phyloP scores from a whole-genome alignment of 305 asterid species.

The Rubia occidens region DNA sequence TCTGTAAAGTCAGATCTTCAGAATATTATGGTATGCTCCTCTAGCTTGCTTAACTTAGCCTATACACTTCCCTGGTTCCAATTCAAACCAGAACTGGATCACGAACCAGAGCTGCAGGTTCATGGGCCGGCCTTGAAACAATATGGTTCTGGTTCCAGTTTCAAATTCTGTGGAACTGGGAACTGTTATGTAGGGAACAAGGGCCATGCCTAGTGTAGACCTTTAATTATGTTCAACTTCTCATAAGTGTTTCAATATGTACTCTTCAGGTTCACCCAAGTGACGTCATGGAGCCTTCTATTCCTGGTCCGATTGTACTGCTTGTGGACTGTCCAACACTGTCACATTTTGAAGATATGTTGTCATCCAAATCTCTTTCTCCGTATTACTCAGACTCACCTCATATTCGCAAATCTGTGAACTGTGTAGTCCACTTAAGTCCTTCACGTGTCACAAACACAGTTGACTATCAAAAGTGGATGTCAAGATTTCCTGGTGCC shows the following conservation, averaged over 20 bases:
- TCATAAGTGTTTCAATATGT: slow-evolving; percentile 11
- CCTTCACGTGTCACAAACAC: slow-evolving; percentile 46
- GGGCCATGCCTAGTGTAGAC: not conserved
- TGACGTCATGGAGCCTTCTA: slow-evolving; percentile 76
- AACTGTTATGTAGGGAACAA: too few relatives aligned
- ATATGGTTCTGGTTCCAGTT: too few relatives aligned
- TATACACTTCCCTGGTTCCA: not conserved
- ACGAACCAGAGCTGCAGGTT: too few relatives aligned
- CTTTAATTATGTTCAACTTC: slow-evolving; percentile 9
- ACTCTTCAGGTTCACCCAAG: slow-evolving; percentile 62
- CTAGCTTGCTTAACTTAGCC: not conserved
- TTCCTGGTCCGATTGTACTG: slow-evolving; percentile 76
- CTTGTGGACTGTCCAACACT: slow-evolving; percentile 84
- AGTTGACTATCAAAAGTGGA: slow-evolving; percentile 59
- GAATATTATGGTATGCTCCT: slow-evolving; percentile 28
- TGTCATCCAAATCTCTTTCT: slow-evolving; percentile 36
- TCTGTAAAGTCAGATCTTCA: slow-evolving; percentile 66
- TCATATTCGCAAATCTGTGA: slow-evolving; percentile 50
- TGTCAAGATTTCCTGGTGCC: slow-evolving; percentile 70
- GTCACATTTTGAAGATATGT: slow-evolving; percentile 48
- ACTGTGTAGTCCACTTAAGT: slow-evolving; percentile 72
- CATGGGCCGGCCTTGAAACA: too few relatives aligned
- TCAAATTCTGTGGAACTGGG: too few relatives aligned
- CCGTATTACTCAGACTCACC: slow-evolving; percentile 40
- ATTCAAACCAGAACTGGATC: not conserved